A percentile compares a stretch with the other conserved stretches of the same genome.
Conservation (phyloP, 2,329 filamentous ascomycete genomes). For the Emmonsia crescens region DNA sequence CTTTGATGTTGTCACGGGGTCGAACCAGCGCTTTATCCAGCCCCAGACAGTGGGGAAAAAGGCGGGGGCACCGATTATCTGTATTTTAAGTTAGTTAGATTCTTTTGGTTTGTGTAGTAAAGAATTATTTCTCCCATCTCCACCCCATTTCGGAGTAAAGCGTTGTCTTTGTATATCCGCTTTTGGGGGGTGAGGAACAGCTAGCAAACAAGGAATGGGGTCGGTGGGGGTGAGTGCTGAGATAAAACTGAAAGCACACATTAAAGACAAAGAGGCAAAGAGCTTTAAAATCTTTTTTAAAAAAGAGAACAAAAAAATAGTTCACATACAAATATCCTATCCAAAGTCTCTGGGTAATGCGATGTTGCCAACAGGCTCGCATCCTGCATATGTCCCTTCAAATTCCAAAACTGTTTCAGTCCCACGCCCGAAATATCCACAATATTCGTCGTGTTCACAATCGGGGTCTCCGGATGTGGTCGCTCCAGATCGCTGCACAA, state of each 20-base stretch:
- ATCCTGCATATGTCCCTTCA: constrained; percentile 89
- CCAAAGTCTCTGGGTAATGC: constrained; percentile 89
- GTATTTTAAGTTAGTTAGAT: not conserved
- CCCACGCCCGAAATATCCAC: constrained; percentile 84
- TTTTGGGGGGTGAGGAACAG: not conserved
- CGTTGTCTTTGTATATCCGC: not conserved
- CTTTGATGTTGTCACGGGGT: constrained; percentile 87
- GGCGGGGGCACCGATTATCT: constrained; percentile 76
- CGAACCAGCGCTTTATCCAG: constrained; percentile 93
- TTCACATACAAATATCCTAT: constrained; percentile 56
- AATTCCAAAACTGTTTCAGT: constrained; percentile 89
- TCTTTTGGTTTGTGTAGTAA: not conserved
- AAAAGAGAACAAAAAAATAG: not conserved
- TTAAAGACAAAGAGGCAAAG: not conserved
- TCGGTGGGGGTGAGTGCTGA: not conserved
- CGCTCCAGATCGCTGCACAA: constrained; percentile 65
- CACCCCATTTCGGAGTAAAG: not conserved
- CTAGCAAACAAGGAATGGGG: constrained; percentile 3
- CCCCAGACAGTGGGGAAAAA: constrained; percentile 90
- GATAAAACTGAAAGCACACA: not conserved
- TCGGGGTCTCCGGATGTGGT: constrained; percentile 65
- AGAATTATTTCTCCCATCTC: not conserved
- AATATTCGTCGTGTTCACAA: constrained; percentile 88
- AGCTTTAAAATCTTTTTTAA: too few species aligned
- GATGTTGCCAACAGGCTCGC: constrained; percentile 80